These are phyloP conservation scores for Scleromitrula shiraiana DNA, from an alignment of 2,329 filamentous ascomycete genomes.

Conservation along the genomic window DNA sequence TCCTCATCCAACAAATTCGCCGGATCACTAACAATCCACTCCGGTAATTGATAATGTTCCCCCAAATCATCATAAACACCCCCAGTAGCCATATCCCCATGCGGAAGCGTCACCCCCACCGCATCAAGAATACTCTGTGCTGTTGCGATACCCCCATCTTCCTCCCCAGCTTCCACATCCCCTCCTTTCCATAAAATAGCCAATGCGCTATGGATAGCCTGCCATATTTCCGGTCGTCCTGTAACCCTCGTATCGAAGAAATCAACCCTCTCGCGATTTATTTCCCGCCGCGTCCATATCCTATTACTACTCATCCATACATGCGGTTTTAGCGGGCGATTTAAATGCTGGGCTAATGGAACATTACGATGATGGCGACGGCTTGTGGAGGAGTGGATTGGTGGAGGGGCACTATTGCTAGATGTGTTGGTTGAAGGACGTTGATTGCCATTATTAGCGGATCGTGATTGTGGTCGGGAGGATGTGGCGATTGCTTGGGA, in stretches of 20 bases:
- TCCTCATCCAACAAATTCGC: conserved; percentile 14
- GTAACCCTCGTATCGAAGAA: conserved; percentile 90
- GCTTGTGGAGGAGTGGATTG: conserved; percentile 10
- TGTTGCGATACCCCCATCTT: conserved; percentile 43
- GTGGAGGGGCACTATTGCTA: conserved; percentile 8
- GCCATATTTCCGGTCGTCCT: conserved; percentile 72
- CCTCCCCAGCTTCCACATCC: conserved; percentile 32
- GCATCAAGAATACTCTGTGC: conserved; percentile 78
- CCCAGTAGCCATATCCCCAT: conserved; percentile 60
- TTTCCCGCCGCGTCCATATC: conserved; percentile 59
- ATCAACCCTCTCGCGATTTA: conserved; percentile 65
- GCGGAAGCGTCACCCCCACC: conserved; percentile 66
- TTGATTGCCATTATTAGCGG: conserved; percentile 13
- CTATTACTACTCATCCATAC: conserved; percentile 56
- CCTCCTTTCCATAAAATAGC: conserved; percentile 52
- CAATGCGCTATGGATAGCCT: conserved; percentile 59
- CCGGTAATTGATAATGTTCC: conserved; percentile 60
- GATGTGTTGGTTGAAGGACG: conserved; percentile 21
- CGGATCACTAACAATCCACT: conserved; percentile 56
- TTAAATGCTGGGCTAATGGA: conserved; percentile 58
- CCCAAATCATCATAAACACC: conserved; percentile 64
- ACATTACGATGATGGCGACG: conserved; percentile 5
- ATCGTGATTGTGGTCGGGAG: conserved; percentile 16
- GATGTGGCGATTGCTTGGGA: conserved; percentile 42
- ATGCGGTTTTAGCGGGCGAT: conserved; percentile 58